phyloP scores from a whole-genome alignment of 805 yeast genomes.

The Wickerhamiella azyma region DNA sequence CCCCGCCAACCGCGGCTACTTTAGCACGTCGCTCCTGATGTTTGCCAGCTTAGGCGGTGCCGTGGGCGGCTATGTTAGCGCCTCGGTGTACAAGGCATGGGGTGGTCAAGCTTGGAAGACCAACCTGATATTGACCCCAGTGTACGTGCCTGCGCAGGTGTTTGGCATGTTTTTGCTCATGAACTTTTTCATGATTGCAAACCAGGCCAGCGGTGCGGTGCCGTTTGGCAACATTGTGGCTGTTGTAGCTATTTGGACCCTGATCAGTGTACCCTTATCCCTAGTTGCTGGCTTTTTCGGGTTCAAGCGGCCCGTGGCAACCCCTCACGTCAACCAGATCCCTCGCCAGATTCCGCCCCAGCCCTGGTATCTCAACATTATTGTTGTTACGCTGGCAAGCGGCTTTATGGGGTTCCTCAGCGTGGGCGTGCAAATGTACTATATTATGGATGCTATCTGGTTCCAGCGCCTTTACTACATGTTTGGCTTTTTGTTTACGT shows the following conservation, averaged over 20 bases:
- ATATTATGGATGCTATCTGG: slow-evolving; percentile 85
- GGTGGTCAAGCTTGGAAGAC: slow-evolving; percentile 86
- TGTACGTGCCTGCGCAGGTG: slow-evolving; percentile 68
- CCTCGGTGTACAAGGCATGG: slow-evolving; percentile 72
- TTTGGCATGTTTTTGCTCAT: slow-evolving; percentile 51
- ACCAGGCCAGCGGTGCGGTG: slow-evolving; percentile 81
- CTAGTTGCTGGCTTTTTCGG: slow-evolving; percentile 72
- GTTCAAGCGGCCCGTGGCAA: slow-evolving; percentile 41
- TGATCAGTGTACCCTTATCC: slow-evolving; percentile 73
- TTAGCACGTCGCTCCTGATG: slow-evolving; percentile 79
- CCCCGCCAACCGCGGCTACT: slow-evolving; percentile 88
- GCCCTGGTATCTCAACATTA: slow-evolving; percentile 64
- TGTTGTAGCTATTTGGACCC: slow-evolving; percentile 70
- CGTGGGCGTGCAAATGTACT: slow-evolving; percentile 87
- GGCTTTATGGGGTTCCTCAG: slow-evolving; percentile 94
- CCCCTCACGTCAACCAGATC: slow-evolving; percentile 83
- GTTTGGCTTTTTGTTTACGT: slow-evolving; percentile 92
- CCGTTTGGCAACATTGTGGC: slow-evolving; percentile 84
- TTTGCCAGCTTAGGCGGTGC: slow-evolving; percentile 69
- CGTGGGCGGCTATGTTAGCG: slow-evolving; percentile 78
- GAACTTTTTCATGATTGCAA: slow-evolving; percentile 70
- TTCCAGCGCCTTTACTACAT: slow-evolving; percentile 85
- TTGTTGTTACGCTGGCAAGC: slow-evolving; percentile 55
- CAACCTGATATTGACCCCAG: slow-evolving; percentile 71
- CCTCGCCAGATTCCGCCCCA: slow-evolving; percentile 92